Evolutionary conservation across 345 rosid species (phyloP).

Genomic region (Rhodomyrtus tomentosa): DNA sequence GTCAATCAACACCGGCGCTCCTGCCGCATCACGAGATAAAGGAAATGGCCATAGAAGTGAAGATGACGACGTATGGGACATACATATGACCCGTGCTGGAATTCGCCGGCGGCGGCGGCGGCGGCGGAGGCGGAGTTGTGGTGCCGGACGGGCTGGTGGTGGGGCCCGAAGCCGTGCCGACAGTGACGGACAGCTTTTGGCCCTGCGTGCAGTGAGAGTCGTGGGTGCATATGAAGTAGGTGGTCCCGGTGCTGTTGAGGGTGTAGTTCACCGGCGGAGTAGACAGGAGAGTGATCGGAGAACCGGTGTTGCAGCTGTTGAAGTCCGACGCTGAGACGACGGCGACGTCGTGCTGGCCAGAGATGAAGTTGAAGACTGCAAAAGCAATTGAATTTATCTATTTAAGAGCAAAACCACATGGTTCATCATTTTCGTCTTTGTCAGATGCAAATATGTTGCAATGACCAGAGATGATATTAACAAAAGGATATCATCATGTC

Average conservation of each 20-base stretch:
- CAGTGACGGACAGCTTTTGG: constrained; percentile 7
- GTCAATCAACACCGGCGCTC: not conserved
- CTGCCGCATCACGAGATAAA: not conserved
- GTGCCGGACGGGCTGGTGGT: not conserved
- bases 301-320: constrained; percentile 1
- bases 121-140: not conserved
- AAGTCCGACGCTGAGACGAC: constrained; percentile 4
- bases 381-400: not conserved
- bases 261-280: constrained; percentile 4
- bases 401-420: not conserved
- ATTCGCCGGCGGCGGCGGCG: not conserved
- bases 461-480: not conserved
- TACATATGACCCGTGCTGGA: not conserved
- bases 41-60: not conserved
- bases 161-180: constrained; percentile 2
- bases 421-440: not conserved
- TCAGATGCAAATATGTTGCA: not conserved
- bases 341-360: constrained; percentile 14
- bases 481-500: not conserved
- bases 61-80: not conserved
- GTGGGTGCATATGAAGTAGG: constrained; percentile 12
- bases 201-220: constrained; percentile 5
- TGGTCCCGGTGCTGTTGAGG: not conserved
- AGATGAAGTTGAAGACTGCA: constrained; percentile 20
- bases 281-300: not conserved